Percentiles rank a stretch among this genome's conserved stretches.
Conservation (phyloP, 768 basidiomycete species). For the Nidula microcarpa region DNA sequence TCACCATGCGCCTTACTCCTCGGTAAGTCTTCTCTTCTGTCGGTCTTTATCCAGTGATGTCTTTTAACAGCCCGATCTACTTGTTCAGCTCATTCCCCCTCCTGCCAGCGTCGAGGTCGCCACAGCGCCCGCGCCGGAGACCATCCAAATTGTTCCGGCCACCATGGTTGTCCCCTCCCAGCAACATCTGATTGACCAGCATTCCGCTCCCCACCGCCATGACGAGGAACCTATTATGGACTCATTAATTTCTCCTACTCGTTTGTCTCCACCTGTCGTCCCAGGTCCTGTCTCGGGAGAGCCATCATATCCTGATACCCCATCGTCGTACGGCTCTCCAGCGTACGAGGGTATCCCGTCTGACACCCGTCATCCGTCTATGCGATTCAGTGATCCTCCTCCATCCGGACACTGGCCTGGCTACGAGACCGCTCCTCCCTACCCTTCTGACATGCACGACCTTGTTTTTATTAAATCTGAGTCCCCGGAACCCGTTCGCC, state of each 20-base stretch:
- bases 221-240: not conserved
- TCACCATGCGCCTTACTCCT: not conserved
- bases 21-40: not conserved
- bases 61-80: not conserved
- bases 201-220: not conserved
- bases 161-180: not conserved
- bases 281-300: too few species aligned
- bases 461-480: not conserved
- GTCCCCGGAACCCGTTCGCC: not conserved
- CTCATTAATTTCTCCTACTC: not conserved
- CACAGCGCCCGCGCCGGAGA: too few species aligned
- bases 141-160: too few species aligned
- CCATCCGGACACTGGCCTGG: not conserved
- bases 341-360: not conserved
- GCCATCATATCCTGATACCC: not conserved
- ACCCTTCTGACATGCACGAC: not conserved
- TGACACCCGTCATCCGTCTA: not conserved
- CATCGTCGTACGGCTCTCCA: not conserved
- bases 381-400: not conserved
- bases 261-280: not conserved
- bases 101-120: not conserved
- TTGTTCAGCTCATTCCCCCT: not conserved
- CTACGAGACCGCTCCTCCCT: not conserved
- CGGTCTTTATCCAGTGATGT: not conserved
- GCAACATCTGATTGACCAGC: not conserved